A percentile compares a stretch with the other conserved stretches of the same genome.
Conservation (phyloP, 768 basidiomycete genomes). For the Suillus subaureus region DNA sequence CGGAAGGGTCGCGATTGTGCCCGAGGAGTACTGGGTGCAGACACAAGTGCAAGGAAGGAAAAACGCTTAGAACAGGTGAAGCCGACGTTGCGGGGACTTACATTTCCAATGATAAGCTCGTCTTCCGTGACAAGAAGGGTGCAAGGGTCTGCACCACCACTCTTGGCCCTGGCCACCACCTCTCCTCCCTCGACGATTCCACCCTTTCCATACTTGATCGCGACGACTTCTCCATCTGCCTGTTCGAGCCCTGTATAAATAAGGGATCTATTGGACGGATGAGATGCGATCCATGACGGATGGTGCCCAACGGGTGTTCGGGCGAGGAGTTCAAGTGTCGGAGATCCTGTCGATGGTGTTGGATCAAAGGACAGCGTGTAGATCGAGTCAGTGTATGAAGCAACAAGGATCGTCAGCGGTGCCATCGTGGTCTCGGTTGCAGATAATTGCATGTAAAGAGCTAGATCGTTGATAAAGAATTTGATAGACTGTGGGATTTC, state of each 20-base stretch:
- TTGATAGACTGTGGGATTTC: background rate
- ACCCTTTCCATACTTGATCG: constrained; percentile 56
- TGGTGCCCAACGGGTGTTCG: constrained; percentile 55
- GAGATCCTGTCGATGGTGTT: constrained; percentile 53
- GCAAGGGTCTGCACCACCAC: constrained; percentile 65
- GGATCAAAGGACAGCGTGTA: constrained; percentile 67
- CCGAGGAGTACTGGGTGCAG: constrained; percentile 64
- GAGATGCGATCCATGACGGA: constrained; percentile 77
- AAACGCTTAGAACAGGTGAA: background rate
- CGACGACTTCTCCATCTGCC: constrained; percentile 62
- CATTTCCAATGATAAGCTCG: constrained; percentile 71
- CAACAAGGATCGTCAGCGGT: constrained; percentile 50
- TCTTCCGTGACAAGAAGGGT: constrained; percentile 58
- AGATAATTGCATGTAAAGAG: background rate
- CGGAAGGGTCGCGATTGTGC: constrained; percentile 58
- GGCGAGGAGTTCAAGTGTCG: constrained; percentile 50
- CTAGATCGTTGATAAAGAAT: background rate
- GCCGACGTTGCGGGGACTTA: constrained; percentile 41
- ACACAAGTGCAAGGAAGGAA: constrained; percentile 1
- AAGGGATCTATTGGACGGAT: constrained; percentile 57
- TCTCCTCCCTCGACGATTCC: constrained; percentile 39
- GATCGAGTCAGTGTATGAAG: constrained; percentile 67
- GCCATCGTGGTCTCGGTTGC: constrained; percentile 18
- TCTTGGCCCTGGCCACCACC: constrained; percentile 49
- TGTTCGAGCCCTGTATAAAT: constrained; percentile 72